Evolutionary conservation across 345 rosid species (phyloP).

Genomic region (Populus simonii): DNA sequence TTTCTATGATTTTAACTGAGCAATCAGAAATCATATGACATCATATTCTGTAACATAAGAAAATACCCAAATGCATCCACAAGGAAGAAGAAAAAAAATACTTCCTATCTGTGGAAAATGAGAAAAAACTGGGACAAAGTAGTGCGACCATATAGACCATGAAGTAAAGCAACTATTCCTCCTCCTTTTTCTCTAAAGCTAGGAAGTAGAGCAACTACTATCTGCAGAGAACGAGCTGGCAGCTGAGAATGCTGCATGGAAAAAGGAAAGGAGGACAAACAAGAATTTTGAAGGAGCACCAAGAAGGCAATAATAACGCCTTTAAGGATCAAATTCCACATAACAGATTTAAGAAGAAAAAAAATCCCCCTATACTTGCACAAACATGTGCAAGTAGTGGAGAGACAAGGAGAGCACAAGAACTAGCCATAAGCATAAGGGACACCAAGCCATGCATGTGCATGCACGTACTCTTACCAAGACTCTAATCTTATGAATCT

Average conservation of each 20-base stretch:
- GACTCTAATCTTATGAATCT: no score
- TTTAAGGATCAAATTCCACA: neutral
- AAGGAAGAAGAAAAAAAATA: neutral
- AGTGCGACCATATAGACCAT: neutral
- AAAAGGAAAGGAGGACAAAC: neutral
- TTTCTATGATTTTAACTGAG: neutral
- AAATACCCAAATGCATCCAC: neutral
- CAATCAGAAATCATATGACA: neutral
- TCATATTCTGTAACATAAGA: neutral
- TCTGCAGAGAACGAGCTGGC: neutral
- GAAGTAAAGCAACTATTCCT: neutral
- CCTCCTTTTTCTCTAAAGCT: neutral
- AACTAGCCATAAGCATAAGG: no score
- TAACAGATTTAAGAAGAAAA: neutral
- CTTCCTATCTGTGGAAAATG: neutral
- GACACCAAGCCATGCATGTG: no score
- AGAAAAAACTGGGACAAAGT: neutral
- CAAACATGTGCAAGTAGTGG: no score
- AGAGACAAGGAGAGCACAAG: no score
- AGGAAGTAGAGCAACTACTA: neutral
- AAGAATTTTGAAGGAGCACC: neutral
- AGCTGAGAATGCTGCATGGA: neutral
- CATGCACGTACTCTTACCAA: no score
- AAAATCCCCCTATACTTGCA: neutral
- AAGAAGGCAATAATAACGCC: neutral